Percentiles rank a stretch among this genome's conserved stretches.
Conservation (phyloP, 768 basidiomycete species). For the Wakefieldia striispora region DNA sequence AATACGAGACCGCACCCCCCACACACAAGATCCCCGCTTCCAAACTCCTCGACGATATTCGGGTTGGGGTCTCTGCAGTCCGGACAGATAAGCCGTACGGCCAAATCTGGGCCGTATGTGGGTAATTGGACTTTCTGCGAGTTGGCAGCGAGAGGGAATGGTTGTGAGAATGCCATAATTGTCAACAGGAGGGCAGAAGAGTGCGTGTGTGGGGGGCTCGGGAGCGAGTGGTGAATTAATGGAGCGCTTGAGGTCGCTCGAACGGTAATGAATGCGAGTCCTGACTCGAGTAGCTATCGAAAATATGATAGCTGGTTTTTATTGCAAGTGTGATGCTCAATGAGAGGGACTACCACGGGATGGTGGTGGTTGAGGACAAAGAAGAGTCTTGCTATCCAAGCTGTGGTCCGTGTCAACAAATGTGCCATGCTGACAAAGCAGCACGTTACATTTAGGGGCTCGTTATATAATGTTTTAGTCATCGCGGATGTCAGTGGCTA, state of each 20-base stretch:
- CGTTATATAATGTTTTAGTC: neutral
- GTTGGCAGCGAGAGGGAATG: conserved; percentile 69
- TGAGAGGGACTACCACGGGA: conserved; percentile 16
- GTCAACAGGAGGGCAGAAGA: conserved; percentile 1
- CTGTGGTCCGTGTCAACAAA: conserved; percentile 17
- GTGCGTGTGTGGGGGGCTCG: conserved; percentile 16
- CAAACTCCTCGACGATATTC: conserved; percentile 96
- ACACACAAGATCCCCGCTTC: conserved; percentile 96
- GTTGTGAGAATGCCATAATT: conserved; percentile 68
- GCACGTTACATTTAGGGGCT: neutral
- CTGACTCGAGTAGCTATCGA: conserved; percentile 21
- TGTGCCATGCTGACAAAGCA: conserved; percentile 26
- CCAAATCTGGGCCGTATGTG: conserved; percentile 76
- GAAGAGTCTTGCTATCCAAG: conserved; percentile 1
- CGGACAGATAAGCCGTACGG: conserved; percentile 89
- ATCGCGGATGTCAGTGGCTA: neutral
- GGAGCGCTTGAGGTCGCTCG: conserved; percentile 14
- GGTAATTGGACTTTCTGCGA: conserved; percentile 52
- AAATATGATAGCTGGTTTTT: conserved; percentile 3
- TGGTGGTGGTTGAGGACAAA: conserved; percentile 24
- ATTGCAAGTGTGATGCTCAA: conserved; percentile 7
- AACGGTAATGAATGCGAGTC: conserved; percentile 26
- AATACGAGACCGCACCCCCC: conserved; percentile 90
- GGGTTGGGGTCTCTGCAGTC: conserved; percentile 94
- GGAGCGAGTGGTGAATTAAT: conserved; percentile 15